A percentile compares a stretch with the other conserved stretches of the same genome.
These are phyloP conservation scores for Sclerotinia sclerotiorum DNA, from an alignment of 2,329 filamentous ascomycete species.

Conservation along the genomic window DNA sequence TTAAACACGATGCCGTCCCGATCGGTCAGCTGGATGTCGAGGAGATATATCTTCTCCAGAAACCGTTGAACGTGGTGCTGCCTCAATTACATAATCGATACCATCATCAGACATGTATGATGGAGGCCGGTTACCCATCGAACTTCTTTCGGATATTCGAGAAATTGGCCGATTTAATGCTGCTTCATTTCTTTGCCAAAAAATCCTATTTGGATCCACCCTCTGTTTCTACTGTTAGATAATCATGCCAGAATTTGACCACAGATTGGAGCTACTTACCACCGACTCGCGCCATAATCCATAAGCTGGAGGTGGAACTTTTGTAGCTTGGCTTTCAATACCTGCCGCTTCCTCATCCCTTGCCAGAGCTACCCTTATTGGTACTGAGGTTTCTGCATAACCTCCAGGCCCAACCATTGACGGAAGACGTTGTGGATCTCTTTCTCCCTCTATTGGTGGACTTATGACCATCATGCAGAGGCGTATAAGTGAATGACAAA, in stretches of 20 bases:
- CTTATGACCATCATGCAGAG: conserved; percentile 64
- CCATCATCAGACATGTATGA: conserved; percentile 77
- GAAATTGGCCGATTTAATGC: conserved; percentile 29
- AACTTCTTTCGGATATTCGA: conserved; percentile 29
- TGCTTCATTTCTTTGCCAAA: conserved; percentile 65
- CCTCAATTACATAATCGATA: conserved; percentile 69
- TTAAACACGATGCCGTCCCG: conserved; percentile 15
- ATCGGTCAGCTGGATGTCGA: conserved; percentile 50
- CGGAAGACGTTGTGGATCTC: conserved; percentile 41
- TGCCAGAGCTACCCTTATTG: conserved; percentile 74
- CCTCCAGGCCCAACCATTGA: conserved; percentile 57
- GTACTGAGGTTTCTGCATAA: conserved; percentile 68
- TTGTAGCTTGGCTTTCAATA: conserved; percentile 54
- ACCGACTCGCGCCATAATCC: conserved; percentile 82
- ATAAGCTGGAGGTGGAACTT: conserved; percentile 75
- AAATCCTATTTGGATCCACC: conserved; percentile 77
- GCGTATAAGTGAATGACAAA: conserved; percentile 75
- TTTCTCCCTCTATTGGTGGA: conserved; percentile 41
- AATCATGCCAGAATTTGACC: not conserved
- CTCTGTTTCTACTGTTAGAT: conserved; percentile 48
- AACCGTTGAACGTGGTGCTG: conserved; percentile 58
- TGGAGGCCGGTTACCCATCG: conserved; percentile 58
- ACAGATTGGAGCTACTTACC: conserved; percentile 51
- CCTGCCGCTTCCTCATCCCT: conserved; percentile 70
- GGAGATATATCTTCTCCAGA: conserved; percentile 48